Conservation (phyloP, 2,329 filamentous ascomycete genomes). For the Sarocladium kiliense region DNA sequence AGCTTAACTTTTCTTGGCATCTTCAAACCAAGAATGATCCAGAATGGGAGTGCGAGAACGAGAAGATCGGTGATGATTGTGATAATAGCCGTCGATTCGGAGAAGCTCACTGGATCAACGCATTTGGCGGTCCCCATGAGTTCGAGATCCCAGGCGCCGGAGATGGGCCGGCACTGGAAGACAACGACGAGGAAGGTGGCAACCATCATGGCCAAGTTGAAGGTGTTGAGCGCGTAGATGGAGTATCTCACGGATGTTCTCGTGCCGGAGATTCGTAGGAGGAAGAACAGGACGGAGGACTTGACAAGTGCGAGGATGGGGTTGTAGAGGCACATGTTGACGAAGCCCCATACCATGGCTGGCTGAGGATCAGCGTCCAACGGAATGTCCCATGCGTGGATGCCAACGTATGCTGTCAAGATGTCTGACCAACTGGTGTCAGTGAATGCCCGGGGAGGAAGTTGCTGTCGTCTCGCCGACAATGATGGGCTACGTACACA, state of each 20-base stretch:
- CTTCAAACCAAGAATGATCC: constrained; percentile 33
- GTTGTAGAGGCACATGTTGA: constrained; percentile 35
- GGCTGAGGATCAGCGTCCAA: not conserved
- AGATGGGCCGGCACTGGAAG: constrained; percentile 34
- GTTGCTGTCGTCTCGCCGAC: no score
- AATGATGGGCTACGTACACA: no score
- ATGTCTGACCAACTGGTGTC: not conserved
- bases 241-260: constrained; percentile 25
- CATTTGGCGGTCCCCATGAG: constrained; percentile 23
- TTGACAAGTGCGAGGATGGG: constrained; percentile 40
- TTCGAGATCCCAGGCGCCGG: constrained; percentile 24
- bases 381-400: not conserved
- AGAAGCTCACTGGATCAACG: constrained; percentile 17
- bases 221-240: constrained; percentile 22
- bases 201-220: constrained; percentile 27
- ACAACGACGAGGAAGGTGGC: constrained; percentile 31
- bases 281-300: constrained; percentile 37
- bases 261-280: constrained; percentile 36
- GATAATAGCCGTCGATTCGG: constrained; percentile 14
- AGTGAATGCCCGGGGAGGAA: not conserved
- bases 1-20: constrained; percentile 32
- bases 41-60: constrained; percentile 32
- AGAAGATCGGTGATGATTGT: constrained; percentile 37
- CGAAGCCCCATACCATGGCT: constrained; percentile 13
- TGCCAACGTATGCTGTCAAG: not conserved